Evolutionary conservation across 2,329 filamentous ascomycete genomes (phyloP), one percentile per base, ranked within the genome.

Genomic region (Talaromyces sp.): DNA sequence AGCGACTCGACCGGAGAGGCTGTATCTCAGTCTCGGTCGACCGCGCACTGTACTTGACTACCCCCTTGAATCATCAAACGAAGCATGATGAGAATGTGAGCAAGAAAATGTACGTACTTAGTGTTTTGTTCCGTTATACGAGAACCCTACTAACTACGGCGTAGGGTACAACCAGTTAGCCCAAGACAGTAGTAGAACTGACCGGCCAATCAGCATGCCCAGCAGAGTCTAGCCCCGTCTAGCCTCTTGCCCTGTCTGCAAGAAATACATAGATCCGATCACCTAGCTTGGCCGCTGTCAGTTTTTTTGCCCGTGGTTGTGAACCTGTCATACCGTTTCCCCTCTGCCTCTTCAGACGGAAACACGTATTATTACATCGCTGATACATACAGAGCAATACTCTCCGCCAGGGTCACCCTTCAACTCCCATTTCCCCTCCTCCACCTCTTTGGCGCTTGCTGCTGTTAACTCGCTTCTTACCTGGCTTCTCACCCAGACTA

Each of bases 171-270:
- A 5, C 27, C 7, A 31, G 27, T 31, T 31, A 31, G 27, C 27
- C 52, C 25, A 39, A 35, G 35, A 27, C 13, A 41, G 31, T 56
- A 56, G 52, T 56, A 37, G 8, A 31, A 31, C 27, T 45, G 56
- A 33, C 8, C 9, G 35, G 9, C 56, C 56, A 59, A 59, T 59
- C 27, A 59, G 56, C 56, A 33, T 2, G 1, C 3, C 15, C 56
- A 41, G 61, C 49, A 22, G 37, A 33, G 61, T 50, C 49, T 45
- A 35, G 61, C 49, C 49, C 61, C 50, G 50, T 63, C 61, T 47
- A 63, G 61, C 50, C 61, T 57, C 50, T 25, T n/a, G 31, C 60
- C 35, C 37, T 54, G 47, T 22, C 61, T 63, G 56, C 56, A 59
- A n/a, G 56, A 15, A 59, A 59, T 59, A 59, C 56, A 9, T 3